Conservation (phyloP, 2,329 filamentous ascomycete species). For the Ilyonectria robusta region DNA sequence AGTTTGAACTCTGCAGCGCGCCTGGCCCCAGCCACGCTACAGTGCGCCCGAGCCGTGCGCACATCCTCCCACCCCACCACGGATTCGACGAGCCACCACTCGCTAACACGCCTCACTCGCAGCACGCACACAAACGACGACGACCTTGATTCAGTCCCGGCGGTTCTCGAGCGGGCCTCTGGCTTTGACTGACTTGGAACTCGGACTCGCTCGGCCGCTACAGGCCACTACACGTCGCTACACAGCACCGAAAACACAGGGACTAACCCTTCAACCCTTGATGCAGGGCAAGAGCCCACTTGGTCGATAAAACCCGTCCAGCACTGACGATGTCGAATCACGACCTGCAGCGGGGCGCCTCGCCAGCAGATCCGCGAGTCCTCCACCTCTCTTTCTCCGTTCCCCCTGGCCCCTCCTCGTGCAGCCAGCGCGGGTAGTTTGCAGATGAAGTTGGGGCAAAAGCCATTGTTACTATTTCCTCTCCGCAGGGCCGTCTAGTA, state of each 20-base stretch:
- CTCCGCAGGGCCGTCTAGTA: slow-evolving; percentile 8
- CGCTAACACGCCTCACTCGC: slow-evolving; percentile 13
- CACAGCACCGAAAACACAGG: slow-evolving; percentile 35
- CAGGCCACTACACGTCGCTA: slow-evolving; percentile 6
- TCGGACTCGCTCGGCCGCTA: slow-evolving; percentile 25
- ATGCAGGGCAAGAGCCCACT: slow-evolving; percentile 36
- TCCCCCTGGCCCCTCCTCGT: slow-evolving; percentile 39
- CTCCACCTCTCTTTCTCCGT: slow-evolving; percentile 9
- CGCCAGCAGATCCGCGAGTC: slow-evolving; percentile 45
- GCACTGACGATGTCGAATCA: slow-evolving; percentile 36
- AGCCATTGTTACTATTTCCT: slow-evolving; percentile 30
- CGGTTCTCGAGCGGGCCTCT: slow-evolving; percentile 15
- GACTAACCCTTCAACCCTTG: slow-evolving; percentile 43
- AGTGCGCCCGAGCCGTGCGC: background rate
- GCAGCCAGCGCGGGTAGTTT: slow-evolving; percentile 45
- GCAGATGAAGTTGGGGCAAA: slow-evolving; percentile 38
- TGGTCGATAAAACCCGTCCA: slow-evolving; percentile 19
- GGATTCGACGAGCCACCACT: slow-evolving; percentile 8
- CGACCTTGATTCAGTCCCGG: slow-evolving; percentile 18
- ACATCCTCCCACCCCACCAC: slow-evolving; percentile 18
- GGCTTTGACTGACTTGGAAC: slow-evolving; percentile 20
- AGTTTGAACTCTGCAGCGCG: background rate
- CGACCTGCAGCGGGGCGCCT: slow-evolving; percentile 44
- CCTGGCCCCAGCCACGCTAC: slow-evolving; percentile 17
- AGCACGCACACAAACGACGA: slow-evolving; percentile 10